Evolutionary conservation across 1,139 yeast species (phyloP).

Genomic region (Geotrichum candidum): DNA sequence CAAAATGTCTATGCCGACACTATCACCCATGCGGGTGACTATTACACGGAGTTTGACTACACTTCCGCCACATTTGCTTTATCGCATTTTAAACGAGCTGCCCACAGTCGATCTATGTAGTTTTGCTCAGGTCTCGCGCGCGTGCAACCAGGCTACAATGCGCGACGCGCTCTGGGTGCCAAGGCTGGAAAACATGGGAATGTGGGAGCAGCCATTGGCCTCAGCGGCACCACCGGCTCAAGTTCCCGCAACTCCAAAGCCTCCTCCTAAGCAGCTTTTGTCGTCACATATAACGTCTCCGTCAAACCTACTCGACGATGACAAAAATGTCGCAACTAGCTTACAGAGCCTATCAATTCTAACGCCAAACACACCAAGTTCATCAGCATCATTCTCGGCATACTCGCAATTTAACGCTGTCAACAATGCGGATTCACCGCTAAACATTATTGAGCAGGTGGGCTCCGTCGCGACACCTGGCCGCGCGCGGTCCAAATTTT

Average conservation of each 20-base stretch:
- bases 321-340: background rate
- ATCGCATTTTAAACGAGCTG: slow-evolving; percentile 16
- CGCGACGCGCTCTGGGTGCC: slow-evolving; percentile 46
- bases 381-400: background rate
- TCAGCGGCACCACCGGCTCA: background rate
- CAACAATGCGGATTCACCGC: slow-evolving; percentile 8
- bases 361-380: background rate
- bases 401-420: background rate
- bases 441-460: slow-evolving; percentile 5
- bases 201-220: slow-evolving; percentile 38
- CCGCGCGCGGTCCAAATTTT: slow-evolving; percentile 22
- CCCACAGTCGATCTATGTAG: slow-evolving; percentile 27
- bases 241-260: background rate
- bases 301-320: background rate
- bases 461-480: slow-evolving; percentile 11
- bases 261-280: background rate
- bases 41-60: background rate
- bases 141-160: slow-evolving; percentile 34
- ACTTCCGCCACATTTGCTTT: slow-evolving; percentile 5
- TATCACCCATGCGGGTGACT: slow-evolving; percentile 9
- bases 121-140: slow-evolving; percentile 34
- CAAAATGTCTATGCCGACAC: slow-evolving; percentile 13
- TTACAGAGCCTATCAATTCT: slow-evolving; percentile 1
- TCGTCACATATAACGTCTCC: background rate
- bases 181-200: slow-evolving; percentile 44